phyloP scores from a whole-genome alignment of 2,329 filamentous ascomycete genomes.

The Fonsecaea pedrosoi region DNA sequence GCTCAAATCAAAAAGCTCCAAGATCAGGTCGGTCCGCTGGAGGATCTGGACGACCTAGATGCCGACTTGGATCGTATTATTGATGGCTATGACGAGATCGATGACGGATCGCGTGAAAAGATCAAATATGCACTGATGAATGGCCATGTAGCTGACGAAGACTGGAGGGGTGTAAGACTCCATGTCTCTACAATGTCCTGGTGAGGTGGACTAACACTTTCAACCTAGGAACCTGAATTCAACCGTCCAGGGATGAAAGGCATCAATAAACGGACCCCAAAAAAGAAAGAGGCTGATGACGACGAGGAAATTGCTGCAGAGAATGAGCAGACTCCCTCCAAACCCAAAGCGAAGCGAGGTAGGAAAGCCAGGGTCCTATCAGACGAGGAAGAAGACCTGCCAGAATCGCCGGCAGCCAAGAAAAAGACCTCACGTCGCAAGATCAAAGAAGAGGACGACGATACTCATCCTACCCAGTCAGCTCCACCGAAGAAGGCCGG shows the following conservation, averaged over 20 bases:
- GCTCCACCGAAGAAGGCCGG: constrained; percentile 21
- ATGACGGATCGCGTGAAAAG: constrained; percentile 73
- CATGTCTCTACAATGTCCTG: not conserved
- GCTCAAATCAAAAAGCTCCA: constrained; percentile 71
- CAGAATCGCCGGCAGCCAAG: constrained; percentile 25
- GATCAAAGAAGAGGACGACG: constrained; percentile 23
- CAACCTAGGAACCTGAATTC: constrained; percentile 70
- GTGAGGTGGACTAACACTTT: constrained; percentile 21
- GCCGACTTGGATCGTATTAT: constrained; percentile 67
- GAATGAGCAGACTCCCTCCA: constrained; percentile 34
- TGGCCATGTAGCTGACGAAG: constrained; percentile 81
- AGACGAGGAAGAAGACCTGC: constrained; percentile 38
- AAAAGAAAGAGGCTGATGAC: constrained; percentile 45
- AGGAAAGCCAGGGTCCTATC: constrained; percentile 44
- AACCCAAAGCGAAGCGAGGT: constrained; percentile 35
- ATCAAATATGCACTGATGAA: constrained; percentile 73
- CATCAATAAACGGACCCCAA: constrained; percentile 58
- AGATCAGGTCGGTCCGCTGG: constrained; percentile 58
- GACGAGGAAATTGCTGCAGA: constrained; percentile 40
- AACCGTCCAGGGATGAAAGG: constrained; percentile 73
- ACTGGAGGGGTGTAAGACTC: constrained; percentile 82
- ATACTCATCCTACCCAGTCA: not conserved
- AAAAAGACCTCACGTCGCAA: constrained; percentile 28
- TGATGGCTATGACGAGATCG: constrained; percentile 81
- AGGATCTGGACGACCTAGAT: constrained; percentile 47